These are phyloP conservation scores for Nissolia schottii DNA, from an alignment of 306 rosid genomes.

Conservation along the genomic window DNA sequence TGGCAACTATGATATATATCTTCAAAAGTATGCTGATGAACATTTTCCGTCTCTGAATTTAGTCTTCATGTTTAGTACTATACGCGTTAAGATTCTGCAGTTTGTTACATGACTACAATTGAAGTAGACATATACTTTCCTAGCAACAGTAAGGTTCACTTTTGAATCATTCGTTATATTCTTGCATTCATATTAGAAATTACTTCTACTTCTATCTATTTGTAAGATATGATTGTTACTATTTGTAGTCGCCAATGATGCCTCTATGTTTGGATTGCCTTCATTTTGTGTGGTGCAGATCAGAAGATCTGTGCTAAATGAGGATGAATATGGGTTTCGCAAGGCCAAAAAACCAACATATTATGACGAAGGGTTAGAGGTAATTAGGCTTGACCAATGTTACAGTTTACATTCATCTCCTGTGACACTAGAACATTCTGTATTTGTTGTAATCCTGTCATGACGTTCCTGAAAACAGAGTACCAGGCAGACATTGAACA, in stretches of 20 bases:
- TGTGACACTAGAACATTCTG: background rate
- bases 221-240: background rate
- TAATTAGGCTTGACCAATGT: conserved; percentile 13
- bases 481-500: conserved; percentile 75
- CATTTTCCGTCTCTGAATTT: background rate
- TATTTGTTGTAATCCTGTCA: background rate
- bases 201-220: conserved; percentile 3
- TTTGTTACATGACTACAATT: background rate
- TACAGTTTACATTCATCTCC: background rate
- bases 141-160: background rate
- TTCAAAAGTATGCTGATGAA: background rate
- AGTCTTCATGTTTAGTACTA: background rate
- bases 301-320: conserved; percentile 73
- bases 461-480: conserved; percentile 48
- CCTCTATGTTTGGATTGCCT: conserved; percentile 14
- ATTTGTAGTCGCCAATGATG: background rate
- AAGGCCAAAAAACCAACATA: conserved; percentile 80
- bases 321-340: conserved; percentile 83
- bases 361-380: conserved; percentile 95
- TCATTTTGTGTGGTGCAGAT: conserved; percentile 50
- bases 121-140: background rate
- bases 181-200: background rate
- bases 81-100: background rate
- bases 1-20: background rate
- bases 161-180: conserved; percentile 1